Evolutionary conservation across 2,329 filamentous ascomycete genomes (phyloP).

Genomic region (Penicillium sp.): DNA sequence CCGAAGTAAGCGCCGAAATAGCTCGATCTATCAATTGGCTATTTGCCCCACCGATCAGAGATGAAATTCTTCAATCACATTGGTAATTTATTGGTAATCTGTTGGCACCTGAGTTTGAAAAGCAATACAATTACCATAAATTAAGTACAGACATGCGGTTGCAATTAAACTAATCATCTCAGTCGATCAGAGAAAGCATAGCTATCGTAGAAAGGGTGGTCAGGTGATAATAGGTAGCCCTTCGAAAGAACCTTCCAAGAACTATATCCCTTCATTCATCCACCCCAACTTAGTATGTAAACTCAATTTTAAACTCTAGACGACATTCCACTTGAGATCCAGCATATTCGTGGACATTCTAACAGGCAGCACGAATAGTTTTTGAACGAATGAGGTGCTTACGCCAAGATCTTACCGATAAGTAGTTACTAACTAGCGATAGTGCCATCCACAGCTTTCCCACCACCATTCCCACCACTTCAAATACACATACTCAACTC

Average conservation of each 20-base stretch:
- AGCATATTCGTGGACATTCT: neutral
- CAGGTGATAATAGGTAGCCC: too few relatives aligned
- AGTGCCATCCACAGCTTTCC: neutral
- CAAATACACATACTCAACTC: neutral
- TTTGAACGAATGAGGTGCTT: neutral
- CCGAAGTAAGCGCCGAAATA: slow-evolving; percentile 15
- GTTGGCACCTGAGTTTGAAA: too few relatives aligned
- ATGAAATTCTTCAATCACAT: too few relatives aligned
- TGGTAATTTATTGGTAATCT: too few relatives aligned
- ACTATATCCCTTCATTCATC: slow-evolving; percentile 1
- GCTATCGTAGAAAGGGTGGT: too few relatives aligned
- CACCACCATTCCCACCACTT: neutral
- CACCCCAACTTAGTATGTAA: neutral
- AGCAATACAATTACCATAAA: too few relatives aligned
- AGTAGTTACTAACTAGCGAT: neutral
- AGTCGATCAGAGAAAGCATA: neutral
- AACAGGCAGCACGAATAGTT: neutral
- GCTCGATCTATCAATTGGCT: slow-evolving; percentile 16
- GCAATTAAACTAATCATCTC: slow-evolving; percentile 3
- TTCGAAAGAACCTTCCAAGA: neutral
- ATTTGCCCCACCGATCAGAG: slow-evolving; percentile 10
- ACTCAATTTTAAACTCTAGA: neutral
- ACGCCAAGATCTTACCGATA: neutral
- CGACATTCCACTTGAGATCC: neutral
- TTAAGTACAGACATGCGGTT: too few relatives aligned